Base-by-base conservation (phyloP, 1,139 yeast species). In the Hyphopichia khmerensis region DNA sequence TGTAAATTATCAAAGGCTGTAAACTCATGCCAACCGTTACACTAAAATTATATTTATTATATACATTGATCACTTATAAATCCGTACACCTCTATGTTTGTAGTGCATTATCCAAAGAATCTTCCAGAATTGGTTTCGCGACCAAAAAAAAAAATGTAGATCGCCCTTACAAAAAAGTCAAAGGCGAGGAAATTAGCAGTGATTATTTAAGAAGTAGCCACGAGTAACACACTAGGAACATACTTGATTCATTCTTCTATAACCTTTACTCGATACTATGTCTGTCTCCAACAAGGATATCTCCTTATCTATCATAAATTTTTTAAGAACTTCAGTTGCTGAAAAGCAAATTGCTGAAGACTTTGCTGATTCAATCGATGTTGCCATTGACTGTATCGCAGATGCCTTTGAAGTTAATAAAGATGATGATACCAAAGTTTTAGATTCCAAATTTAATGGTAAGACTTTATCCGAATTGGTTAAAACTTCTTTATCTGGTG, bases 331-430 rank as follows among this genome's bases (percentile, higher is more conserved):
- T 19, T 71, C 89, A 8, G 79, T 87, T 29, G 60, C 75, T 36
- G 75, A 79, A 50, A 87, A 88, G 42, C 76, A 79, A 39, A 78
- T 91, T 40, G 69, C 84, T 33, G 87, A 84, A 50, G 98, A 91
- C 53, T 88, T 84, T 58, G 77, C 77, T 46, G 99, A 93, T 53
- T 88, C 97, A n/a, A 76, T 93, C 58, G 97, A 91, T 51, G 96
- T 93, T 40, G 98, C 98, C 51, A 79, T 90, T 56, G 96, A 88
- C 59, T 89, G 97, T 70, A 80, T 93, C 46, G 80, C 89, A 27
- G 98, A 91, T 56, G 91, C 96, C 6, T 93, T 86, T 63, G 84
- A 76, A 44, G 84, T 93, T 29, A 77, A 80, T 48, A 72, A 73
- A 53, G 79, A 71, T 16, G 68, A 68, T 17, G 72, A 71, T 35